These are phyloP conservation scores for Corylus heterophylla DNA, from an alignment of 306 rosid genomes.

Conservation along the genomic window DNA sequence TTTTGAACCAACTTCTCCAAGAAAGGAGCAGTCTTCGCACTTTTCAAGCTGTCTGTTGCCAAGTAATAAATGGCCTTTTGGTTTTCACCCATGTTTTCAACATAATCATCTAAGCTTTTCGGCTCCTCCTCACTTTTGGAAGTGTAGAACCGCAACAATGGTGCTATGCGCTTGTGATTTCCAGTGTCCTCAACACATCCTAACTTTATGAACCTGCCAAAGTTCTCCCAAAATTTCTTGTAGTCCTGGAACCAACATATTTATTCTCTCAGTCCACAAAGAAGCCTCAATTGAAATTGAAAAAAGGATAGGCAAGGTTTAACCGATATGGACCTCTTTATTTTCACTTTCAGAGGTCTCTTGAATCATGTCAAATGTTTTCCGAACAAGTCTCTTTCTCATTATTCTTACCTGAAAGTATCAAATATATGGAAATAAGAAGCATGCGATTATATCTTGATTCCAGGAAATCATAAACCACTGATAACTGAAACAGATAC, in stretches of 20 bases:
- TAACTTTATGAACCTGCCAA: slow-evolving; percentile 85
- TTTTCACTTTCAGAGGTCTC: slow-evolving; percentile 85
- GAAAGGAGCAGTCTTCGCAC: slow-evolving; percentile 96
- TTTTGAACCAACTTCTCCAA: slow-evolving; percentile 90
- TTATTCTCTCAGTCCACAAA: slow-evolving; percentile 13
- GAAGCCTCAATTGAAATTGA: slow-evolving; percentile 17
- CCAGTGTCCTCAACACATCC: slow-evolving; percentile 94
- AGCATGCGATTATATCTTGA: not conserved
- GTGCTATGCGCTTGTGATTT: slow-evolving; percentile 95
- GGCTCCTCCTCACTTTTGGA: slow-evolving; percentile 92
- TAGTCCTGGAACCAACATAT: slow-evolving; percentile 63
- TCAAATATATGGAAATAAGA: not conserved
- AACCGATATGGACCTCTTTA: slow-evolving; percentile 65
- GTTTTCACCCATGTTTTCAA: slow-evolving; percentile 91
- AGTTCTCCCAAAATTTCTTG: slow-evolving; percentile 99
- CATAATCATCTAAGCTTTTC: slow-evolving; percentile 87
- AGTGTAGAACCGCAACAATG: slow-evolving; percentile 82
- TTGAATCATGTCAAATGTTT: slow-evolving; percentile 97
- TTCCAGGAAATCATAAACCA: not conserved
- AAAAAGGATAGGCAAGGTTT: not conserved
- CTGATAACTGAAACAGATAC: not conserved
- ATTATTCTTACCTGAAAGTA: slow-evolving; percentile 87
- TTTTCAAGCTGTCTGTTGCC: slow-evolving; percentile 96
- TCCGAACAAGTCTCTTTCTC: slow-evolving; percentile 97
- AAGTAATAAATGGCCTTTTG: slow-evolving; percentile 92